Base-by-base conservation (phyloP, 108 stramenopile species). In the Nitzschia palea region DNA sequence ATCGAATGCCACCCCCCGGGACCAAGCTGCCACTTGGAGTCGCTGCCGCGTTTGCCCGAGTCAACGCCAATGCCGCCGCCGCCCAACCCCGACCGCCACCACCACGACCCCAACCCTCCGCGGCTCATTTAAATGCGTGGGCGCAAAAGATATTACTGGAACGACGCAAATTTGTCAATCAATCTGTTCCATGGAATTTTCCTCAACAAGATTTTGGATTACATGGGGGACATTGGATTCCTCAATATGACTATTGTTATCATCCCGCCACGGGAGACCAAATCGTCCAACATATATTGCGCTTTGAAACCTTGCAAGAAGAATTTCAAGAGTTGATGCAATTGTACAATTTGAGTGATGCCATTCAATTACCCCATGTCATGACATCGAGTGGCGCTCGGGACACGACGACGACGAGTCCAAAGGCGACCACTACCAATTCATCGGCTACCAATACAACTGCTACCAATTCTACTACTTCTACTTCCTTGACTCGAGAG, bases 261-360 rank as follows among this genome's bases (percentile, higher is more conserved):
- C 55, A 73, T 33, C 2, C n/a, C 18, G 27, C 2, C 30, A 15
- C 0, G 27, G 20, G 35, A 14, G 10, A 48, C 3, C 44, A 22
- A 2, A 27, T 54, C 5, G 61, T 77, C 17, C 44, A 67, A 44
- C 66, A 81, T 57, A 50, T 77, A 0, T 32, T 81, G 29, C 29
- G 32, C 0, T 81, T 58, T 48, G 80, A 81, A 62, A 34, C 73
- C 36, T 23, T 81, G 29, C 14, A n/a, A 3, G 31, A 67, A n/a
- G 76, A 77, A n/a, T 81, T 81, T 62, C 2, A 65, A 5, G 56
- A 29, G n/a, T 45, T 81, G 53, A 81, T 81, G 80, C 25, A 68
- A 42, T 28, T 45, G 29, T 81, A 81, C 47, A 42, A 51, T 14
- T n/a, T n/a, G n/a, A 40, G 14, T 14, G 37, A 10, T 10, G 8